phyloP scores from a whole-genome alignment of 1,139 yeast genomes.

The Pichia sp. region DNA sequence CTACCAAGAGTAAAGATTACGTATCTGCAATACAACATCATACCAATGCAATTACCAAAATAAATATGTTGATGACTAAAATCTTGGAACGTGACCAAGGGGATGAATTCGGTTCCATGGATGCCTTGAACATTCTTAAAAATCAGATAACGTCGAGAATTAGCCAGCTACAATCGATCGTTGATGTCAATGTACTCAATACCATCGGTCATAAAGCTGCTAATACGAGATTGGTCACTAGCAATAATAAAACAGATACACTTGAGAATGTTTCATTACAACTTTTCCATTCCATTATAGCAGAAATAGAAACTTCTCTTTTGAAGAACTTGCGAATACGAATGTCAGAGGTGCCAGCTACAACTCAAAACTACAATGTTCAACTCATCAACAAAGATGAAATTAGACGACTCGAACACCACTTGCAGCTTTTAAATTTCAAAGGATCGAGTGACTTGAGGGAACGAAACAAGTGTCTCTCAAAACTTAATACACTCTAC shows the following conservation, averaged over 20 bases:
- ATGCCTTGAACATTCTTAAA: slow-evolving; percentile 17
- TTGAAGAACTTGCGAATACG: slow-evolving; percentile 20
- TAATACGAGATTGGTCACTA: no score
- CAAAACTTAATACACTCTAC: slow-evolving; percentile 22
- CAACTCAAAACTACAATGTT: slow-evolving; percentile 14
- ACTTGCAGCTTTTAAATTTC: slow-evolving; percentile 24
- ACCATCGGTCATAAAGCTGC: no score
- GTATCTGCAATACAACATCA: slow-evolving; percentile 20
- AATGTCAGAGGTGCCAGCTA: slow-evolving; percentile 10
- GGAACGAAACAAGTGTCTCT: slow-evolving; percentile 18
- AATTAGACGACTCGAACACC: slow-evolving; percentile 24
- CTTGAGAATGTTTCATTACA: slow-evolving; percentile 1
- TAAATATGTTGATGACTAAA: slow-evolving; percentile 15
- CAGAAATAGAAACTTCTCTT: slow-evolving; percentile 15
- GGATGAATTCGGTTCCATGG: slow-evolving; percentile 18
- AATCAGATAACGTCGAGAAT: slow-evolving; percentile 20
- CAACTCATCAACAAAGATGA: slow-evolving; percentile 20
- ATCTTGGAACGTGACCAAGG: slow-evolving; percentile 9
- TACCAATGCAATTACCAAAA: slow-evolving; percentile 15
- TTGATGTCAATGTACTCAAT: no score
- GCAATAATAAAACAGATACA: no score
- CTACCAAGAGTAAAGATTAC: slow-evolving; percentile 22
- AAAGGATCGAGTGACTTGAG: slow-evolving; percentile 18
- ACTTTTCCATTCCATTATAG: slow-evolving; percentile 5
- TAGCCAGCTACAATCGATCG: slow-evolving; percentile 16